phyloP scores from a whole-genome alignment of 352 stramenopile species.

The Elongisporangium prolatum region DNA sequence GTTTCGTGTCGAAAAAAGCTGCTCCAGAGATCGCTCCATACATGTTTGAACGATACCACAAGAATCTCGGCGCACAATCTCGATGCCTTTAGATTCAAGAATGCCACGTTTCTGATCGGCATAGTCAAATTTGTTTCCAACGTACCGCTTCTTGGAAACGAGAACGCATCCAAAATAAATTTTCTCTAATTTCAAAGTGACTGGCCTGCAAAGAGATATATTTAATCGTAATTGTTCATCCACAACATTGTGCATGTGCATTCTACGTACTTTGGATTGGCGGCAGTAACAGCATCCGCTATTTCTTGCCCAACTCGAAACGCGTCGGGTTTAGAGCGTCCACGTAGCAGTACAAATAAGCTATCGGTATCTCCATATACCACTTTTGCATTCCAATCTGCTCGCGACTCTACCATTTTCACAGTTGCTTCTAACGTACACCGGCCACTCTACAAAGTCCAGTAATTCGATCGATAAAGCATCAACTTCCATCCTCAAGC shows the following conservation, averaged over 20 bases:
- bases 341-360: slow-evolving; percentile 96
- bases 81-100: slow-evolving; percentile 91
- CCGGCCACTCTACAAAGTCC: slow-evolving; percentile 48
- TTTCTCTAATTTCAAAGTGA: slow-evolving; percentile 87
- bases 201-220: slow-evolving; percentile 29
- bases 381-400: slow-evolving; percentile 86
- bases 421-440: slow-evolving; percentile 94
- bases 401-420: slow-evolving; percentile 81
- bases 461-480: background rate
- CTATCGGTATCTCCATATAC: slow-evolving; percentile 99
- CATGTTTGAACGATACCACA: slow-evolving; percentile 83
- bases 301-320: slow-evolving; percentile 94
- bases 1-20: slow-evolving; percentile 67
- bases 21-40: slow-evolving; percentile 59
- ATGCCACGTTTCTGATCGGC: slow-evolving; percentile 34
- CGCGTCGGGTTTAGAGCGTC: slow-evolving; percentile 90
- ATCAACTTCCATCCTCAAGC: too few species aligned
- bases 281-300: slow-evolving; percentile 72
- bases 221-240: background rate
- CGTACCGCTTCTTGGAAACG: slow-evolving; percentile 95
- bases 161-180: slow-evolving; percentile 92
- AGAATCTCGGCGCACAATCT: slow-evolving; percentile 91
- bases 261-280: slow-evolving; percentile 72
- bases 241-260: background rate
- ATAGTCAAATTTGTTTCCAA: slow-evolving; percentile 83